Evolutionary conservation across 2,329 filamentous ascomycete species (phyloP).

Genomic region (Zasmidium cellare): DNA sequence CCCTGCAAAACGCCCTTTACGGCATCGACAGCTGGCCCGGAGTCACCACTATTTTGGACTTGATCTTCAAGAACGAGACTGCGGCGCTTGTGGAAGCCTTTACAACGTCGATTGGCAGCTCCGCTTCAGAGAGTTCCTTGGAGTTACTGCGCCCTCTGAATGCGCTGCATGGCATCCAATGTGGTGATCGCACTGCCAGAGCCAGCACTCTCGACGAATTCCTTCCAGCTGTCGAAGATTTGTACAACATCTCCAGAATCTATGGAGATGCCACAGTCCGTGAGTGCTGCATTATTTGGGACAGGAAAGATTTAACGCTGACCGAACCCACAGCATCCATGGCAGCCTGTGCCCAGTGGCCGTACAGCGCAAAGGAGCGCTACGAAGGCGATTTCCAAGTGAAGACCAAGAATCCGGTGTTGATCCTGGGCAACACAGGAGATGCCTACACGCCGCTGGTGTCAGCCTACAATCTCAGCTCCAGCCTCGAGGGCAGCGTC

Average conservation of each 20-base stretch:
- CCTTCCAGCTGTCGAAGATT: background rate
- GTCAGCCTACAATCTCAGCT: constrained; percentile 41
- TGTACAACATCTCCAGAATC: background rate
- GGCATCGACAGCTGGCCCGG: background rate
- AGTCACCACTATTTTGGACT: background rate
- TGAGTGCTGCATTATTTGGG: too few relatives aligned
- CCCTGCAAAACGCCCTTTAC: background rate
- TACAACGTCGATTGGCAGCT: background rate
- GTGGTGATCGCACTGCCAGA: constrained; percentile 1
- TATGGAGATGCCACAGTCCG: background rate
- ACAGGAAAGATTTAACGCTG: background rate
- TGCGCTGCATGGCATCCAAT: constrained; percentile 1
- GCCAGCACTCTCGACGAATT: background rate
- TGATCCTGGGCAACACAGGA: constrained; percentile 42
- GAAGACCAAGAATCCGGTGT: constrained; percentile 36
- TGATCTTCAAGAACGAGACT: background rate
- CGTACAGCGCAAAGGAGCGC: constrained; percentile 39
- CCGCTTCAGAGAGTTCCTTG: background rate
- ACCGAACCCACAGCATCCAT: background rate
- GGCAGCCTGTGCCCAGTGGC: constrained; percentile 41
- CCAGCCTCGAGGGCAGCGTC: constrained; percentile 40
- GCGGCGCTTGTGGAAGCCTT: background rate
- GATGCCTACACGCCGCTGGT: constrained; percentile 43
- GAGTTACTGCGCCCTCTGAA: background rate
- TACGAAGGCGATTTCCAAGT: constrained; percentile 37